A percentile compares a stretch with the other conserved stretches of the same genome.
Conservation (phyloP, 176 grass and related monocot genomes). For the Ensete ventricosum region DNA sequence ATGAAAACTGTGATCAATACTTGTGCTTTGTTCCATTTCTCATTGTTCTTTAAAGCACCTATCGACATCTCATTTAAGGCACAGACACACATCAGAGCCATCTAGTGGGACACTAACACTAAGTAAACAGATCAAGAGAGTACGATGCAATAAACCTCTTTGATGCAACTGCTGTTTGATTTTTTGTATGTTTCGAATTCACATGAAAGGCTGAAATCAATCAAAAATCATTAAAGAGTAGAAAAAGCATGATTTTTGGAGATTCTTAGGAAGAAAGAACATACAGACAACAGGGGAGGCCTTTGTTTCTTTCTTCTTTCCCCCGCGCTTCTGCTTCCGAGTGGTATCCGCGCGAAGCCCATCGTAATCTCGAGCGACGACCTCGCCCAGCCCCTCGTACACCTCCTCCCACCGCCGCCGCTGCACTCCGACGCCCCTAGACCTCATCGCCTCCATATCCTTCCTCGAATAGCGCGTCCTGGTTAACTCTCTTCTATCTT, state of each 20-base stretch:
- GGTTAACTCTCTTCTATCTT: neutral
- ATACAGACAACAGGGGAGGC: conserved; percentile 19
- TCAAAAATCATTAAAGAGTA: too few species aligned
- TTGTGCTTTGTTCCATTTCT: too few species aligned
- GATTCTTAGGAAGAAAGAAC: neutral
- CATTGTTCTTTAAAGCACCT: too few species aligned
- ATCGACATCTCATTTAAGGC: too few species aligned
- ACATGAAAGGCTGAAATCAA: too few species aligned
- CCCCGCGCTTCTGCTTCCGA: conserved; percentile 14
- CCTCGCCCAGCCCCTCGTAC: conserved; percentile 34
- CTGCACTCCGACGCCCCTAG: conserved; percentile 23
- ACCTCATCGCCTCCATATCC: conserved; percentile 38
- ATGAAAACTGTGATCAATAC: too few species aligned
- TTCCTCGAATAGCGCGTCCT: conserved; percentile 31
- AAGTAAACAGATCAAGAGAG: neutral
- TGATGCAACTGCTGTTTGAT: too few species aligned
- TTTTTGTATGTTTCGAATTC: too few species aligned
- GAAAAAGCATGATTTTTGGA: neutral
- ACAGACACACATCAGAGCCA: too few species aligned
- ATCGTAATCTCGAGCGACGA: conserved; percentile 36
- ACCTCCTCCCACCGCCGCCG: conserved; percentile 35
- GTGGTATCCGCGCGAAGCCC: conserved; percentile 21
- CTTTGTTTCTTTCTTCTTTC: conserved; percentile 26
- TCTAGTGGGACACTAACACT: neutral
- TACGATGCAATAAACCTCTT: too few species aligned